Evolutionary conservation across 176 grass and related monocot species (phyloP).

Genomic region (Oryza meyeriana): DNA sequence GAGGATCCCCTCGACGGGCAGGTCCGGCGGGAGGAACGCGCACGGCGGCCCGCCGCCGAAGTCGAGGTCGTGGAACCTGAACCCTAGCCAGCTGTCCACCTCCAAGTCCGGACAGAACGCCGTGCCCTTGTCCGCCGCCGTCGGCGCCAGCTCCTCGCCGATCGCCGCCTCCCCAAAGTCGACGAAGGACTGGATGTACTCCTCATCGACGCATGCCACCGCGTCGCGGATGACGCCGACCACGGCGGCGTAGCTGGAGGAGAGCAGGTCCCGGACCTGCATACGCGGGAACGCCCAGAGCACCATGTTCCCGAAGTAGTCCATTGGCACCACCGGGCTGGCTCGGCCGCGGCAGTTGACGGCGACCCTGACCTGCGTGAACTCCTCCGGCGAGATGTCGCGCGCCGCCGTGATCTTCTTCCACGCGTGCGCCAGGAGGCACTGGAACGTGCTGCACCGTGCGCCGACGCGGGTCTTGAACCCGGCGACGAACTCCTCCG

Average conservation of each 20-base stretch:
- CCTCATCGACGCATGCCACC: slow-evolving; percentile 25
- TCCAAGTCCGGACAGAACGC: slow-evolving; percentile 39
- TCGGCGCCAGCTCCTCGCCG: slow-evolving; percentile 22
- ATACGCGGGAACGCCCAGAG: slow-evolving; percentile 41
- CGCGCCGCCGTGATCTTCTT: slow-evolving; percentile 44
- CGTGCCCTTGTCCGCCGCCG: slow-evolving; percentile 23
- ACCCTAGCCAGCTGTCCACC: slow-evolving; percentile 56
- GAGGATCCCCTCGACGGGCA: slow-evolving; percentile 30
- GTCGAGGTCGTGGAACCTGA: slow-evolving; percentile 45
- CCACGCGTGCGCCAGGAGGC: slow-evolving; percentile 47
- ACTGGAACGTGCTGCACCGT: slow-evolving; percentile 49
- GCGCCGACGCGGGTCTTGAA: slow-evolving; percentile 18
- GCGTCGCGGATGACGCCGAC: slow-evolving; percentile 34
- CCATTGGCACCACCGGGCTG: not conserved
- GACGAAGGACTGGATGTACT: slow-evolving; percentile 51
- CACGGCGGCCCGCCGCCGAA: slow-evolving; percentile 38
- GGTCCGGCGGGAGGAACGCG: slow-evolving; percentile 37
- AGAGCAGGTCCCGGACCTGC: slow-evolving; percentile 13
- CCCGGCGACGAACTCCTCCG: slow-evolving; percentile 24
- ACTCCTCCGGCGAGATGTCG: not conserved
- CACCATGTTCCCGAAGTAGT: slow-evolving; percentile 51
- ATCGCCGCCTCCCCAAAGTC: slow-evolving; percentile 29
- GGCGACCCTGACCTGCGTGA: slow-evolving; percentile 25
- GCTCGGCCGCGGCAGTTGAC: slow-evolving; percentile 38
- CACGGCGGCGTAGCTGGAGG: not conserved